Evolutionary conservation across 805 yeast species (phyloP).

Genomic region (Teunomyces cretensis): DNA sequence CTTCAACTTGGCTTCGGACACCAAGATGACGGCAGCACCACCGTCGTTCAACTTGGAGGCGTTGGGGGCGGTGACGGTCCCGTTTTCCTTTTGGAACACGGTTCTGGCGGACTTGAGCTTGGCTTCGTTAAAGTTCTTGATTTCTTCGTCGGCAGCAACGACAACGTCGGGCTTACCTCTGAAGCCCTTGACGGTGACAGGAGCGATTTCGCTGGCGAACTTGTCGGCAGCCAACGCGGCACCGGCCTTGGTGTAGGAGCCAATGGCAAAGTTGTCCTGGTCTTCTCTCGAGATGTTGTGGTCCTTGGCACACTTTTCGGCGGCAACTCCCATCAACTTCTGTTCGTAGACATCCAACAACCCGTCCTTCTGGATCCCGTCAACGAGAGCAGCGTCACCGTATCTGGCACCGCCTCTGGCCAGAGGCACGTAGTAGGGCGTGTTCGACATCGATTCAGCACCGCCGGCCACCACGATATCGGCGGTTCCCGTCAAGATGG

Average conservation of each 20-base stretch:
- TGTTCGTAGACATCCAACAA: conserved; percentile 87
- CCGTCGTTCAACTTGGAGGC: conserved; percentile 97
- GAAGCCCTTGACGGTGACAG: conserved; percentile 83
- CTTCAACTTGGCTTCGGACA: conserved; percentile 78
- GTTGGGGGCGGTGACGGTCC: conserved; percentile 96
- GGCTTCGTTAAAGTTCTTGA: conserved; percentile 69
- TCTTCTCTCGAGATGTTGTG: conserved; percentile 74
- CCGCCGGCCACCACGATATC: conserved; percentile 97
- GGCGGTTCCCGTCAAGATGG: conserved; percentile 83
- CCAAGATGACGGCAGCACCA: conserved; percentile 91
- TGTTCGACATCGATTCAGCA: conserved; percentile 95
- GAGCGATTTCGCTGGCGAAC: conserved; percentile 78
- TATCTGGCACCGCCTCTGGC: conserved; percentile 89
- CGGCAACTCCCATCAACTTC: conserved; percentile 93
- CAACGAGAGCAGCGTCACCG: conserved; percentile 78
- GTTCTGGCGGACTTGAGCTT: conserved; percentile 84
- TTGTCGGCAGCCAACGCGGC: conserved; percentile 78
- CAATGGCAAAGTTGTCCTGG: conserved; percentile 87
- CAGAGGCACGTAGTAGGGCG: conserved; percentile 86
- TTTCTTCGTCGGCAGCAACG: conserved; percentile 82
- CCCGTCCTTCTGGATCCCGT: conserved; percentile 92
- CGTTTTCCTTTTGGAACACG: conserved; percentile 90
- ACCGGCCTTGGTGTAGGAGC: conserved; percentile 83
- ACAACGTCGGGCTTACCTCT: conserved; percentile 83
- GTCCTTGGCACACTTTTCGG: conserved; percentile 93